Base-by-base conservation (phyloP, 2,329 filamentous ascomycete genomes). In the Cladophialophora yegresii region DNA sequence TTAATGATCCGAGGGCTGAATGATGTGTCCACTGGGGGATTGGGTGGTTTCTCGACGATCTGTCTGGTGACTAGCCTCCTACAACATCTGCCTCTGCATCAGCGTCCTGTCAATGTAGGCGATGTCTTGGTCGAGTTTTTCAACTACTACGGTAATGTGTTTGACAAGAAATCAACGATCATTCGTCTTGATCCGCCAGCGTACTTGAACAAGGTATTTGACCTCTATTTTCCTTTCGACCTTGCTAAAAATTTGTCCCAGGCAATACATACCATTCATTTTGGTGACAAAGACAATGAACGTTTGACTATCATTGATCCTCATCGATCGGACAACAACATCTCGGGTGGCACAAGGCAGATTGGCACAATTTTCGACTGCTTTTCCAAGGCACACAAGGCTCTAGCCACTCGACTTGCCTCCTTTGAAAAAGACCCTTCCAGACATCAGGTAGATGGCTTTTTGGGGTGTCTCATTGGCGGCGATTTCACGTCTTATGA, bases 31-130 rank as follows among this genome's bases (percentile, higher is more conserved):
- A 91, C 87, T 66, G 95, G 95, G 62, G 95, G 95, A 2, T 87
- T 99, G 58, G 95, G 95, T 60, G 95, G 95, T 2, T 98, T 97
- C 74, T 91, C 92, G 1, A 89, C 96, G 68, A 97, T 93, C 62
- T 99, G 95, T 79, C 82, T 99, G 67, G 91, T 97, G 5, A 91
- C 95, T 64, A 95, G 90, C 80, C 87, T 96, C 76, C 79, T 98
- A 54, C 90, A 96, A 74, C 82, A 91, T 69, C 86, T 92, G 81
- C 91, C 92, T 1, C 82, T 87, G 43, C 83, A 88, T 55, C 51
- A 53, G 43, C 51, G 47, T 28, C 57, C 58, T 3, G 51, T 45
- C 9, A 87, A 96, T 70, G 84, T 96, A 1, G 93, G 92, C 12
- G 85, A 92, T 70, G 81, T 96, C 59, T 82, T 99, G 9, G 85